Conservation (phyloP, 1,139 yeast species). For the Lodderomyces orthopsilosis region DNA sequence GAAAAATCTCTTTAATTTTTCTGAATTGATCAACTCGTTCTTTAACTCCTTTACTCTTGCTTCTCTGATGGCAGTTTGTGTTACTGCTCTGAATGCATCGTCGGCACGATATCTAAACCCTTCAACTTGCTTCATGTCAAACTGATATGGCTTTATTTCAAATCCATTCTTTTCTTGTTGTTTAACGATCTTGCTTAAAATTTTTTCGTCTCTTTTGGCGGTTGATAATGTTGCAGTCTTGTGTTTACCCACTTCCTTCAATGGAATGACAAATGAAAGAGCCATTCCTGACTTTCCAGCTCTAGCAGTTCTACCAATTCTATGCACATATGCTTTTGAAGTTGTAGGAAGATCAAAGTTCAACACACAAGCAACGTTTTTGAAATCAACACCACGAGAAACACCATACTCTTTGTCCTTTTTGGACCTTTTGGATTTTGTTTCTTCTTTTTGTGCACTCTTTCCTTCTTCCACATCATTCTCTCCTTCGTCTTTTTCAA, state of each 20-base stretch:
- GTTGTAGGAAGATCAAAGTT: conserved; percentile 94
- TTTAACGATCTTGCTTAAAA: conserved; percentile 69
- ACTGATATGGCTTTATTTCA: conserved; percentile 78
- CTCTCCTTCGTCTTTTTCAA: conserved; percentile 49
- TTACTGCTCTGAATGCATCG: conserved; percentile 95
- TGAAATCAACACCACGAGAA: conserved; percentile 95
- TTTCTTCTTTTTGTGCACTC: conserved; percentile 36
- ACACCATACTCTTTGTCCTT: conserved; percentile 85
- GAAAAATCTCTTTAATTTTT: conserved; percentile 88
- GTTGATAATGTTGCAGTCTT: conserved; percentile 69
- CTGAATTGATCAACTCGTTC: conserved; percentile 83
- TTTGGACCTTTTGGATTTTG: conserved; percentile 22
- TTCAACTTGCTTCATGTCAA: conserved; percentile 90
- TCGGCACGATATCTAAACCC: conserved; percentile 96
- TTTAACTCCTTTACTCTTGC: conserved; percentile 90
- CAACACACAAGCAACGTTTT: conserved; percentile 92
- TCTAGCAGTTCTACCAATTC: conserved; percentile 97
- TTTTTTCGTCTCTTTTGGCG: conserved; percentile 83
- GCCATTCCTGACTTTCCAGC: conserved; percentile 97
- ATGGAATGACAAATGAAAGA: conserved; percentile 84
- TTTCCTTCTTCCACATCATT: conserved; percentile 43
- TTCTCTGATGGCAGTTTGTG: conserved; percentile 85
- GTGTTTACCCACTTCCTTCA: conserved; percentile 84
- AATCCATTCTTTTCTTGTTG: conserved; percentile 75
- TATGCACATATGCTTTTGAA: conserved; percentile 85